Evolutionary conservation across 2,329 filamentous ascomycete species (phyloP).

Genomic region (Coleophoma cylindrospora): DNA sequence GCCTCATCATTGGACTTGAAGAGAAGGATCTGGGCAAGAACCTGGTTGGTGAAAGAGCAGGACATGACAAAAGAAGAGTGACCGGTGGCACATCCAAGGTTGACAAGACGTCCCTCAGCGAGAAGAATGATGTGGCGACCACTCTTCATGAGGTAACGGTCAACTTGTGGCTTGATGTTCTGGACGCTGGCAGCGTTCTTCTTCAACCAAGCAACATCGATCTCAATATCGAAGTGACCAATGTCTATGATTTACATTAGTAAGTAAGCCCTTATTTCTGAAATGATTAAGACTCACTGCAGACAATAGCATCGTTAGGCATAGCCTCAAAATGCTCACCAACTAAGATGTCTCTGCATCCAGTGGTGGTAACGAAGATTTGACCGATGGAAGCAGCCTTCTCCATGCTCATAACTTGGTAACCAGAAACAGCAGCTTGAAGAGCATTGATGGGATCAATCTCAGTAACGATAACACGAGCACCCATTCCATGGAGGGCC

Average conservation of each 20-base stretch:
- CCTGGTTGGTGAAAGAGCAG: slow-evolving; percentile 99
- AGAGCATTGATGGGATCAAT: slow-evolving; percentile 99
- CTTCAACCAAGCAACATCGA: slow-evolving; percentile 99
- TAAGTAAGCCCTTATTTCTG: neutral
- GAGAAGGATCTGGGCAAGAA: slow-evolving; percentile 97
- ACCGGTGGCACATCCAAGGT: slow-evolving; percentile 97
- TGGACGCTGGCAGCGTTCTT: slow-evolving; percentile 86
- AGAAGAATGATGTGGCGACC: slow-evolving; percentile 98
- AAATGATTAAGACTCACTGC: slow-evolving; percentile 57
- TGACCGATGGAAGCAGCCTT: slow-evolving; percentile 84
- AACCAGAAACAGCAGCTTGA: slow-evolving; percentile 95
- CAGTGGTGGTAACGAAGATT: slow-evolving; percentile 99
- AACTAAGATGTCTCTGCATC: slow-evolving; percentile 95
- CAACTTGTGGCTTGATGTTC: slow-evolving; percentile 99
- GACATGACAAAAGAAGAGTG: slow-evolving; percentile 99
- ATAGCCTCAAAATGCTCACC: slow-evolving; percentile 91
- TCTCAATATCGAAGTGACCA: slow-evolving; percentile 99
- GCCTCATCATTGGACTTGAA: slow-evolving; percentile 87
- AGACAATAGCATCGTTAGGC: slow-evolving; percentile 97
- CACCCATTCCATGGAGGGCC: slow-evolving; percentile 95
- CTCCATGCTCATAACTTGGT: slow-evolving; percentile 97
- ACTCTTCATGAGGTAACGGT: slow-evolving; percentile 91
- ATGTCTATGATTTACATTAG: slow-evolving; percentile 57
- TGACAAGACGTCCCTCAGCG: slow-evolving; percentile 97
- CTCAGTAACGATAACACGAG: slow-evolving; percentile 93